Percentiles rank a stretch among this genome's conserved stretches.
Conservation (phyloP, 345 rosid genomes). For the Acer negundo region DNA sequence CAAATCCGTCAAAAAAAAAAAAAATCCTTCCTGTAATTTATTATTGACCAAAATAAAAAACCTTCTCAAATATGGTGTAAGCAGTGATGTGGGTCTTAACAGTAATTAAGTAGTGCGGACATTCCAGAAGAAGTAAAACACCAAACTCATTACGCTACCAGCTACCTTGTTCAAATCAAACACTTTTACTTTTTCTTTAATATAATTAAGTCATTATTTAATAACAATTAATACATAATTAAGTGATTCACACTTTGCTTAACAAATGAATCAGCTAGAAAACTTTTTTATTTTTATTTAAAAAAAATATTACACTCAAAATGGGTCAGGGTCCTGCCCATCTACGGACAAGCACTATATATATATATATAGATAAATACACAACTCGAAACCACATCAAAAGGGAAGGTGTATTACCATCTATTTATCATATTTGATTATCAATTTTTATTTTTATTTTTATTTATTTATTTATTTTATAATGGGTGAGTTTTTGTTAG, state of each 20-base stretch:
- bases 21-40: too few species aligned
- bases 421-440: not conserved
- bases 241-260: conserved; percentile 2
- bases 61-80: not conserved
- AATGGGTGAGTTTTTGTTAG: not conserved
- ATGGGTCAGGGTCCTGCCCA: too few species aligned
- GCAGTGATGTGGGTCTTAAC: conserved; percentile 10
- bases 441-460: not conserved
- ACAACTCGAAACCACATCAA: too few species aligned
- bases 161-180: conserved; percentile 6
- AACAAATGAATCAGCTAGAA: not conserved
- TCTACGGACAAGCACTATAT: too few species aligned
- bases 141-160: conserved; percentile 4
- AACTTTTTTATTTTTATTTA: too few species aligned
- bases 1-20: too few species aligned
- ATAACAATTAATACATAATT: too few species aligned
- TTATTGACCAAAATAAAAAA: too few species aligned
- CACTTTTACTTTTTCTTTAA: not conserved
- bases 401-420: too few species aligned
- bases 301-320: too few species aligned
- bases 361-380: too few species aligned
- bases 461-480: too few species aligned
- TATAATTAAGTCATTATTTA: not conserved
- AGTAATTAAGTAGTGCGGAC: conserved; percentile 8
- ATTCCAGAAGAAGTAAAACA: conserved; percentile 8